Evolutionary conservation across 2,329 filamentous ascomycete species (phyloP), one percentile per base, ranked within the genome.

Genomic region (Fusarium caatingaense): DNA sequence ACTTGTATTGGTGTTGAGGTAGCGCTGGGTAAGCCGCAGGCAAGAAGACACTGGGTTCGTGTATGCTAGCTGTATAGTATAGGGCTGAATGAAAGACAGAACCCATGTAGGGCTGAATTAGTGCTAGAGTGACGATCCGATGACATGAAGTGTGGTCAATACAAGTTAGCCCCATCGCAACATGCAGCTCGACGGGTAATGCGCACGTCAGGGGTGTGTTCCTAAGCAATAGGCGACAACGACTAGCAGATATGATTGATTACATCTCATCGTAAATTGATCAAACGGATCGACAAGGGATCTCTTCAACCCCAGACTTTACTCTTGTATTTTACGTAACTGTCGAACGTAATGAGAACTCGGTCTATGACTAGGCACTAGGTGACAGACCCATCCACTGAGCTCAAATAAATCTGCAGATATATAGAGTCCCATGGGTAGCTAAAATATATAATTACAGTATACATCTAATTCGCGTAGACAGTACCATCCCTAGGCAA

Each of bases 401-500:
- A 15, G 8, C 25, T 37, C 9, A 20, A 28, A 23, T 20, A 51
- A 9, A 28, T 42, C 13, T 41, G 23, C 12, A 42, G 16, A 20
- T n/a, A 37, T 51, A 28, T 23, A 8, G 6, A 41, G 13, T 5
- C 13, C 13, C 11, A 10, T 4, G 7, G 13, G 2, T 6, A 21
- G 8, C 8, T n/a, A 30, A 15, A 11, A 23, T n/a, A 6, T 13
- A 16, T 12, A 30, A 21, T 4, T 3, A n/a, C n/a, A 15, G 8
- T 16, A 6, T n/a, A 8, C 1, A 34, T 15, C 42, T 45, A 76
- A 5, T 57, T 66, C 37, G 56, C 56, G 27, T 70, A 76, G 8
- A 71, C 51, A 18, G 69, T 66, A 0, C 74, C 74, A 40, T 76
- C 72, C 13, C 32, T 56, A 1, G 74, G 74, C 15, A 76, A 13